Base-by-base conservation (phyloP, 345 rosid genomes). In the Eucalyptus pauciflora region DNA sequence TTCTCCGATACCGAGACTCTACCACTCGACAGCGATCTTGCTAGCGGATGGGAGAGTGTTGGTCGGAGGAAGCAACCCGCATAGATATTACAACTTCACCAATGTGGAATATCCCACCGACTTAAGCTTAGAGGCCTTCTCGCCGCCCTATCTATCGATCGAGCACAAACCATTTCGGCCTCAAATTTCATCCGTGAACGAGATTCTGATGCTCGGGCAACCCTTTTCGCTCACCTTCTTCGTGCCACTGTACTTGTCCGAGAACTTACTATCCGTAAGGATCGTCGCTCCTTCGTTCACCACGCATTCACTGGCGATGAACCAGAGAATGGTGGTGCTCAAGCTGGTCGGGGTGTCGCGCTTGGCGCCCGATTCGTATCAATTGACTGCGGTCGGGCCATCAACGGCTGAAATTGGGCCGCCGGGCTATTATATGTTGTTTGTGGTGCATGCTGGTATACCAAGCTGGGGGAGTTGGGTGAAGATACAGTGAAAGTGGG, bases 11-110 rank as follows among this genome's bases (percentile, higher is more conserved):
- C 95, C 97, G 14, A 93, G 99, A 93, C 88, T 97, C 95, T 95
- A 97, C 90, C 99, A 96, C 90, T 97, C 99, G 8, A 83, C 99
- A 2, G 96, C 99, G 6, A 91, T 94, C 49, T 54, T 97, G 8
- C 50, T 96, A 46, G 86, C 95, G 2, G 98, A 96, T 6, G 98
- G 99, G 12, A 94, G 99, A 4, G 88, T 95, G 50, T n/a, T 96
- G 13, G 94, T 96, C 4, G 97, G 99, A 1, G 99, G 99, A 4
- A 95, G 97, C 91, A 97, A 97, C 71, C 98, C 98, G 4, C 98
- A 96, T 50, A 6, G 88, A 13, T 90, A 48, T 50, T 97, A 97
- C 92, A 94, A 93, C 93, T 96, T 97, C 90, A 88, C 94, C 22
- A 79, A 92, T 56, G 96, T 95, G 9, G 83, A 92, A 15, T 97